phyloP scores from a whole-genome alignment of 371 early-diverging fungal genomes.

The Thermomucor indicae-seudaticae region DNA sequence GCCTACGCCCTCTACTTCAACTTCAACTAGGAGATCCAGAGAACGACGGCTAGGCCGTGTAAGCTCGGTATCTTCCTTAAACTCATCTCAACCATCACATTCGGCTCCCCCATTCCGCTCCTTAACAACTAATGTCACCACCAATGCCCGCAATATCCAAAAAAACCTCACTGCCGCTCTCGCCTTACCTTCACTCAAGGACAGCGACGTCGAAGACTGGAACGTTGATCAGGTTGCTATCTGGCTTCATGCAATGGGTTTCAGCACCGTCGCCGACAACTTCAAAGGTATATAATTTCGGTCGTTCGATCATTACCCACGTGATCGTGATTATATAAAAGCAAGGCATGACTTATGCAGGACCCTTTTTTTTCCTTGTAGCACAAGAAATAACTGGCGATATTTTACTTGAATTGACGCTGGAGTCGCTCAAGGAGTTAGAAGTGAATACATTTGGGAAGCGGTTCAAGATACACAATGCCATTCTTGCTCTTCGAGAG shows the following conservation, averaged over 20 bases:
- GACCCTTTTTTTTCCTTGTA: slow-evolving; percentile 7
- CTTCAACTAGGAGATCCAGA: slow-evolving; percentile 9
- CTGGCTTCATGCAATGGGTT: slow-evolving; percentile 42
- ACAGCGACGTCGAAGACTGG: slow-evolving; percentile 26
- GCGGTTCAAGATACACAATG: slow-evolving; percentile 58
- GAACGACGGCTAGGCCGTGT: slow-evolving; percentile 7
- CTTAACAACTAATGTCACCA: slow-evolving; percentile 5
- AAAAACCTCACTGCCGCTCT: slow-evolving; percentile 10
- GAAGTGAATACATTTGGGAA: slow-evolving; percentile 58
- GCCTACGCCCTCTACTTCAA: slow-evolving; percentile 12
- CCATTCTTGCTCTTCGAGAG: slow-evolving; percentile 47
- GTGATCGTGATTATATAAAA: background rate
- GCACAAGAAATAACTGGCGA: slow-evolving; percentile 64
- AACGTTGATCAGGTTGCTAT: slow-evolving; percentile 27
- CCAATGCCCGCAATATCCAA: slow-evolving; percentile 8
- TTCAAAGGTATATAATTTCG: slow-evolving; percentile 44
- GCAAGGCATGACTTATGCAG: background rate
- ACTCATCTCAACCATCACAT: slow-evolving; percentile 6
- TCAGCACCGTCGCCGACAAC: slow-evolving; percentile 36
- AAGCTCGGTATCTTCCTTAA: slow-evolving; percentile 12
- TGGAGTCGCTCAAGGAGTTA: slow-evolving; percentile 60
- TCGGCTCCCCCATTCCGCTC: too few relatives aligned
- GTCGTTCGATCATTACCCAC: background rate
- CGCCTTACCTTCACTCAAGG: slow-evolving; percentile 6
- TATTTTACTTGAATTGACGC: slow-evolving; percentile 48